These are phyloP conservation scores for Agrocybe praecox DNA, from an alignment of 768 basidiomycete species.

Conservation along the genomic window DNA sequence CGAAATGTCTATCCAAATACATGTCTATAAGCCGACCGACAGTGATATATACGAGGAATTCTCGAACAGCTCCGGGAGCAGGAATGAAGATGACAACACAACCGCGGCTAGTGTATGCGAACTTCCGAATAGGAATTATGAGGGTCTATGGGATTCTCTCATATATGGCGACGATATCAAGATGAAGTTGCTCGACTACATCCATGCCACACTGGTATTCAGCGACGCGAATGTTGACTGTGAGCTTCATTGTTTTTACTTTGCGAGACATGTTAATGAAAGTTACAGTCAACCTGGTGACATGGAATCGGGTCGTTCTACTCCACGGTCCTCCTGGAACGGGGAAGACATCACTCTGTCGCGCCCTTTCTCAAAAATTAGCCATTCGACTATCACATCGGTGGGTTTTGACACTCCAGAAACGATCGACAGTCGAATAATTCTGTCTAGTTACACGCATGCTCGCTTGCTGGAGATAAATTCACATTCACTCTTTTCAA, in stretches of 20 bases:
- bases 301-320: constrained; percentile 95
- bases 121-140: constrained; percentile 80
- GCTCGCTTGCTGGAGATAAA: constrained; percentile 95
- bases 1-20: constrained; percentile 71
- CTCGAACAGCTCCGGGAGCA: constrained; percentile 51
- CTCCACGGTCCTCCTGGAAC: constrained; percentile 98
- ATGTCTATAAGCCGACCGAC: constrained; percentile 85
- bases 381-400: constrained; percentile 87
- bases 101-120: constrained; percentile 91
- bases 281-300: constrained; percentile 79
- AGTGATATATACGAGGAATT: constrained; percentile 75
- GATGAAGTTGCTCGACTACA: constrained; percentile 86
- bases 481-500: constrained; percentile 96
- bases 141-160: constrained; percentile 92
- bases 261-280: background rate
- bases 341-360: constrained; percentile 94
- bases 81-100: constrained; percentile 72
- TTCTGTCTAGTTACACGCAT: constrained; percentile 67
- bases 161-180: constrained; percentile 88
- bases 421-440: background rate
- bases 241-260: constrained; percentile 36
- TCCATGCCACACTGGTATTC: constrained; percentile 91
- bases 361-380: constrained; percentile 94
- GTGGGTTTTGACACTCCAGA: constrained; percentile 38
- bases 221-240: constrained; percentile 88